These are phyloP conservation scores for Mikania micrantha DNA, from an alignment of 129 eudicot species.

Conservation along the genomic window DNA sequence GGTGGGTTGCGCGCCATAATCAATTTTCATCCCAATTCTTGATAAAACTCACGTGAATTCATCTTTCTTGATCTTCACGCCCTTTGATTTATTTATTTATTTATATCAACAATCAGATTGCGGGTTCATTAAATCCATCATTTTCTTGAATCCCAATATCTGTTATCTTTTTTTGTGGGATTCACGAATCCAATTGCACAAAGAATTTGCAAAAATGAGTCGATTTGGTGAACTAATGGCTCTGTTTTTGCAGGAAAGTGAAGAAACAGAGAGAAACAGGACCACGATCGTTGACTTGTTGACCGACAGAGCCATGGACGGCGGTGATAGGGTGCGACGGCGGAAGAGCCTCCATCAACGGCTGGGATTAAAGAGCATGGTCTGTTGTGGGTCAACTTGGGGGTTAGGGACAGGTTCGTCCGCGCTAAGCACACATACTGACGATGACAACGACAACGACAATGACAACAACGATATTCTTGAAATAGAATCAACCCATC, in stretches of 20 bases:
- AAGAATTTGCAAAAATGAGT: slow-evolving; percentile 4
- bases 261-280: slow-evolving; percentile 21
- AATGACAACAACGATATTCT: slow-evolving; percentile 2
- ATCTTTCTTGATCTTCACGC: not conserved
- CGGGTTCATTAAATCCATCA: not conserved
- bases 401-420: slow-evolving; percentile 35
- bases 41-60: not conserved
- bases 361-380: slow-evolving; percentile 42
- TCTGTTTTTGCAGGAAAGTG: slow-evolving; percentile 47
- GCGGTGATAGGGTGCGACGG: slow-evolving; percentile 26
- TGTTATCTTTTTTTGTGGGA: not conserved
- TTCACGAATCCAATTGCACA: not conserved
- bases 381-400: slow-evolving; percentile 77
- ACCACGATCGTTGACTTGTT: slow-evolving; percentile 10
- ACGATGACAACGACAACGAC: slow-evolving; percentile 16
- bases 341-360: slow-evolving; percentile 49
- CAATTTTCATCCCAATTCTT: not conserved
- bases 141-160: not conserved
- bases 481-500: not conserved
- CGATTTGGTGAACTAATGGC: slow-evolving; percentile 44
- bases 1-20: not conserved
- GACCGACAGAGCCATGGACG: slow-evolving; percentile 35
- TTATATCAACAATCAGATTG: not conserved
- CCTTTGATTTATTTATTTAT: not conserved
- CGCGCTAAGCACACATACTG: slow-evolving; percentile 30